Conservation (phyloP, 176 grass and related monocot species). For the Bolboschoenus planiculmis region DNA sequence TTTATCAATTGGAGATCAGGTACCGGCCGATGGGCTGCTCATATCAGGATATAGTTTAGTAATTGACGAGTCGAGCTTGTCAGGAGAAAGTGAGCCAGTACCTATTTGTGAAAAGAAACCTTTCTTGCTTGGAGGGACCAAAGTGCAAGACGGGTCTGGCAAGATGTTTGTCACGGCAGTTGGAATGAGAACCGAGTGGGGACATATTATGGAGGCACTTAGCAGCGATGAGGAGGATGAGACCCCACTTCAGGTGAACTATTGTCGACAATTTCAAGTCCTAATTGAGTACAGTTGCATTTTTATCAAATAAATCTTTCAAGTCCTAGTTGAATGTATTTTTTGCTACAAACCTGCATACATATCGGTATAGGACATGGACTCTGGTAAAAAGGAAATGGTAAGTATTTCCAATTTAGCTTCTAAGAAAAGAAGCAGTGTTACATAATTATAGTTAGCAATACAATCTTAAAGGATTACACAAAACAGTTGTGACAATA, state of each 20-base stretch:
- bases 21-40: constrained; percentile 75
- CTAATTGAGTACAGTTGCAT: not conserved
- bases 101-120: constrained; percentile 43
- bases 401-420: not conserved
- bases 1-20: constrained; percentile 84
- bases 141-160: constrained; percentile 87
- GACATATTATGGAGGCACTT: constrained; percentile 91
- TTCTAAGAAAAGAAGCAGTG: not conserved
- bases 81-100: constrained; percentile 84
- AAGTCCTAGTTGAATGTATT: not conserved
- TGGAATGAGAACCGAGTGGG: constrained; percentile 95
- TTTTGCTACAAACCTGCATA: not conserved
- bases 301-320: not conserved
- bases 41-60: constrained; percentile 70
- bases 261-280: not conserved
- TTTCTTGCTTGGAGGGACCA: constrained; percentile 88
- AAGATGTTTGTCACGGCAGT: constrained; percentile 87
- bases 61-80: constrained; percentile 83
- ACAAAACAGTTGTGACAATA: not conserved
- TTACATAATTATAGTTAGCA: not conserved
- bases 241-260: constrained; percentile 57
- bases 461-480: not conserved
- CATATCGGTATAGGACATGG: not conserved
- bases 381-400: not conserved
- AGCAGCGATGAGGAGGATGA: constrained; percentile 86